Evolutionary conservation across 768 basidiomycete species (phyloP), one percentile per base, ranked within the genome.

Genomic region (Suillus paluster): DNA sequence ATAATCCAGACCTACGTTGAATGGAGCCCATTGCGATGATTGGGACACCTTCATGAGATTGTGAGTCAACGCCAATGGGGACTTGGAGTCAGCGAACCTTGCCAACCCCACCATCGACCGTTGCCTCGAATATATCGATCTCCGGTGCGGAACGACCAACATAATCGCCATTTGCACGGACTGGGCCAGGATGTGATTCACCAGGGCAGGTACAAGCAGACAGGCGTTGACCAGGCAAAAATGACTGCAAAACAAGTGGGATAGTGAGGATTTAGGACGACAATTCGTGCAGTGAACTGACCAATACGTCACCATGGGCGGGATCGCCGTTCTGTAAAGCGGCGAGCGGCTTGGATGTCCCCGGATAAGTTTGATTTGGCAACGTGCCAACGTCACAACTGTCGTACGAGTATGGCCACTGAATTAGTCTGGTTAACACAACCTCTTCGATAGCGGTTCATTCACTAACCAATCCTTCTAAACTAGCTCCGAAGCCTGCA

Each of bases 321-420:
- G 77, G 76, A 62, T 83, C 81, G 25, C 80, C 80, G 21, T 74
- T 72, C 36, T 73, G 71, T 4, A 67, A 46, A 57, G 84, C 81
- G 19, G 81, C 80, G 4, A 77, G 62, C 12, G 89, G 89, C 14
- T 66, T 64, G 17, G 72, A 78, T 60, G 69, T 60, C 7, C 79
- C 83, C 9, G 81, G 78, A 58, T 78, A 69, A 12, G 90, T 88
- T 70, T 94, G 92, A 68, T 94, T 94, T 3, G 83, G 81, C 46
- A 92, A 80, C 2, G 91, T 93, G 2, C 92, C 93, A 3, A 91
- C 80, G 63, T 95, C 92, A 70, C 92, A 94, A 0, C 82, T 77
- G 64, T 83, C 77, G 62, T 88, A 88, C 27, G 77, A 76, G 63
- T 82, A 80, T 44, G 80, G 79, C 86, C 87, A 89, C 79, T 76